Evolutionary conservation across 2,329 filamentous ascomycete species (phyloP).

Genomic region (Blastomyces emzantsi): DNA sequence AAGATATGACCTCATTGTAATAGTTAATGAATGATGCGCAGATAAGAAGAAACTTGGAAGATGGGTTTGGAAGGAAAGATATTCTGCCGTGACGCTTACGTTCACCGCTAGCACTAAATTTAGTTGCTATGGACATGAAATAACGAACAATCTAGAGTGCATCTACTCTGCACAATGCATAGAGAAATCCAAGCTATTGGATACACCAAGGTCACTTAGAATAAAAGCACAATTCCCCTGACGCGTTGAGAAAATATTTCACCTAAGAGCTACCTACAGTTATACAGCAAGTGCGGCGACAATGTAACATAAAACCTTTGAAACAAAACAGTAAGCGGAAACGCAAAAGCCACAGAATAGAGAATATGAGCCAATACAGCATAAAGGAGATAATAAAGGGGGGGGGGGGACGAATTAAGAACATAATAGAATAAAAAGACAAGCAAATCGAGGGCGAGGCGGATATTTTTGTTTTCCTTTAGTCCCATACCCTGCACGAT

Average conservation of each 20-base stretch:
- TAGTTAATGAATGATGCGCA: too few species aligned
- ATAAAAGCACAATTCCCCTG: conserved; percentile 2
- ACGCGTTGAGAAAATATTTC: background rate
- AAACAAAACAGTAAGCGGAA: background rate
- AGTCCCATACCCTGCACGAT: conserved; percentile 6
- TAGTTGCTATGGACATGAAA: too few species aligned
- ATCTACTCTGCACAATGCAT: background rate
- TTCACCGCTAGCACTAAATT: too few species aligned
- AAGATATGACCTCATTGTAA: too few species aligned
- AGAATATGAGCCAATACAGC: conserved; percentile 1
- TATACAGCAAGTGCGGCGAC: conserved; percentile 4
- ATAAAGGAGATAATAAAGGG: background rate
- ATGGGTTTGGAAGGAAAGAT: too few species aligned
- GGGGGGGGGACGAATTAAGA: background rate
- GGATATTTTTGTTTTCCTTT: background rate
- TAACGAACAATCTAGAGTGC: too few species aligned
- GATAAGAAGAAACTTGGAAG: too few species aligned
- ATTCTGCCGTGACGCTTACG: too few species aligned
- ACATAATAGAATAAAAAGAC: background rate
- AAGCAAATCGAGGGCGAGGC: background rate
- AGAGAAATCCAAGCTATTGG: background rate
- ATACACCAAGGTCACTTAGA: background rate
- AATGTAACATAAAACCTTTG: background rate
- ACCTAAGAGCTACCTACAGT: conserved; percentile 4
- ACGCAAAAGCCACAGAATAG: background rate